Evolutionary conservation across 2,329 filamentous ascomycete species (phyloP).

Genomic region (Alternaria burnsii): DNA sequence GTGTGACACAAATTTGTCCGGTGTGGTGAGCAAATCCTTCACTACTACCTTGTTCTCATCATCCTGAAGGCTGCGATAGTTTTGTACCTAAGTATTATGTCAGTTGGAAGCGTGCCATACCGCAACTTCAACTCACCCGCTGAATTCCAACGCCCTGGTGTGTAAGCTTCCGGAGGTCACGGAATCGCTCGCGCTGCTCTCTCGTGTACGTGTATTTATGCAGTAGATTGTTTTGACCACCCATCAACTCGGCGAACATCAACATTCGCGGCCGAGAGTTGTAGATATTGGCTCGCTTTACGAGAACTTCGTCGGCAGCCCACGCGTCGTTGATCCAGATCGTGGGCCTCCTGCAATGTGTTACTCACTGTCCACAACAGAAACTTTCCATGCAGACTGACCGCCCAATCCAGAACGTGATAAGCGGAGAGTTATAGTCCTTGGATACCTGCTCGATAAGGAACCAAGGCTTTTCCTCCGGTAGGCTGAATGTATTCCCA

Average conservation of each 20-base stretch:
- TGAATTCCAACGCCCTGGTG: slow-evolving; percentile 54
- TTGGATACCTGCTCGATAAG: slow-evolving; percentile 64
- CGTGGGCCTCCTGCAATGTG: slow-evolving; percentile 36
- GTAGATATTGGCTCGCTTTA: slow-evolving; percentile 62
- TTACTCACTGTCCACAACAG: not conserved
- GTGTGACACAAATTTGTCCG: slow-evolving; percentile 61
- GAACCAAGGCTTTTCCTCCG: slow-evolving; percentile 65
- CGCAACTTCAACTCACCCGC: slow-evolving; percentile 52
- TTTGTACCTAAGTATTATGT: slow-evolving; percentile 20
- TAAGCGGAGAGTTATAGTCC: slow-evolving; percentile 58
- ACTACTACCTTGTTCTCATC: slow-evolving; percentile 65
- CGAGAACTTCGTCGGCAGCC: slow-evolving; percentile 62
- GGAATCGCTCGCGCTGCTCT: slow-evolving; percentile 40
- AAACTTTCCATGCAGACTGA: not conserved
- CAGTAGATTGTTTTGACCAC: slow-evolving; percentile 45
- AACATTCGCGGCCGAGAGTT: slow-evolving; percentile 60
- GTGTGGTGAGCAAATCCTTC: slow-evolving; percentile 55
- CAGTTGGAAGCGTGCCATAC: not conserved
- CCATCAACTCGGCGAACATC: slow-evolving; percentile 52
- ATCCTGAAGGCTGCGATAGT: slow-evolving; percentile 66
- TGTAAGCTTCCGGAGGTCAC: slow-evolving; percentile 42
- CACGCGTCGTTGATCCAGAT: slow-evolving; percentile 57
- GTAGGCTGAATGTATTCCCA: slow-evolving; percentile 65
- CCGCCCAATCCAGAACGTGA: slow-evolving; percentile 64
- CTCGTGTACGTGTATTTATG: slow-evolving; percentile 45